These are phyloP conservation scores for Myxozyma geophila DNA, from an alignment of 805 yeast genomes.

Conservation along the genomic window DNA sequence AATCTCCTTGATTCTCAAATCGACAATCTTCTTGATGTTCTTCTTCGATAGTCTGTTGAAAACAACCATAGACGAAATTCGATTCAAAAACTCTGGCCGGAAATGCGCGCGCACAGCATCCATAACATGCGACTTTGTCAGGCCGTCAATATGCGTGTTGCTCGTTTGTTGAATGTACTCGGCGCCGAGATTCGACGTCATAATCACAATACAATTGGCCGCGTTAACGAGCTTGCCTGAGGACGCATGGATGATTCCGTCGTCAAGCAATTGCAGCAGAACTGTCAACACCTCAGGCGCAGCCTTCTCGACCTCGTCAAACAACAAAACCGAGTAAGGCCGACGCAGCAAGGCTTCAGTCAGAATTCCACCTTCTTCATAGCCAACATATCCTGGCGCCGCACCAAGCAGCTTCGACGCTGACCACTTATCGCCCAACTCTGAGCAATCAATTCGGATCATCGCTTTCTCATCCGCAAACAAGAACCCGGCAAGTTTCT, in stretches of 20 bases:
- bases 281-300: constrained; percentile 97
- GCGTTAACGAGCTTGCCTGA: constrained; percentile 94
- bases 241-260: constrained; percentile 93
- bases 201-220: constrained; percentile 86
- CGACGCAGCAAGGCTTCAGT: constrained; percentile 89
- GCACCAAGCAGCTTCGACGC: constrained; percentile 95
- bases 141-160: constrained; percentile 60
- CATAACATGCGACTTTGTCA: constrained; percentile 80
- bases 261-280: constrained; percentile 89
- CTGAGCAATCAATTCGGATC: constrained; percentile 98
- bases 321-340: constrained; percentile 94
- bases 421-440: constrained; percentile 91
- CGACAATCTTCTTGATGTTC: constrained; percentile 90
- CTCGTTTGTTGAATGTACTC: constrained; percentile 76
- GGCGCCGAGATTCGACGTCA: constrained; percentile 98
- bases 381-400: constrained; percentile 96
- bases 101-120: constrained; percentile 82
- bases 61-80: constrained; percentile 90
- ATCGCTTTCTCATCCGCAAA: constrained; percentile 96
- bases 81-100: constrained; percentile 96
- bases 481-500: constrained; percentile 93
- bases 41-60: constrained; percentile 91
- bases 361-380: constrained; percentile 95
- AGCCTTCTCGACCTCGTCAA: constrained; percentile 98
- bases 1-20: constrained; percentile 80